phyloP scores from a whole-genome alignment of 1,139 yeast species.

The Candida pseudocylindracea region DNA sequence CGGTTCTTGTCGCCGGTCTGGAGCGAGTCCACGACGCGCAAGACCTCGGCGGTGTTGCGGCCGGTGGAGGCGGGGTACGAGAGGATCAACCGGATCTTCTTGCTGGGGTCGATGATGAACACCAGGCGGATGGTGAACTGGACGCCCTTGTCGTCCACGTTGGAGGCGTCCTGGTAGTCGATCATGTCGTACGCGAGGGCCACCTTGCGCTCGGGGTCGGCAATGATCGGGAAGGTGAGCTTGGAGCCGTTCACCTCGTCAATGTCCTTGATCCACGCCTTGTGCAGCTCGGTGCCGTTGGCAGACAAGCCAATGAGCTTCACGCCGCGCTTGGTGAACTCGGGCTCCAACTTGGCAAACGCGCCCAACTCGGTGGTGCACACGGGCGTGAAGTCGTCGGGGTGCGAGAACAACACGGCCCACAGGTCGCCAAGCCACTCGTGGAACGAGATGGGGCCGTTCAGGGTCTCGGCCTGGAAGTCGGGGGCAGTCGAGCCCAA shows the following conservation, averaged over 20 bases:
- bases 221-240: constrained; percentile 57
- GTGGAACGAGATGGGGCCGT: constrained; percentile 57
- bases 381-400: constrained; percentile 77
- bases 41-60: constrained; percentile 72
- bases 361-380: constrained; percentile 86
- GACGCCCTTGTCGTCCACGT: constrained; percentile 33
- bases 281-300: constrained; percentile 46
- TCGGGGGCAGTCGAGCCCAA: constrained; percentile 66
- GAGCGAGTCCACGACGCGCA: constrained; percentile 61
- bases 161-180: constrained; percentile 41
- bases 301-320: constrained; percentile 26
- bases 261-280: constrained; percentile 67
- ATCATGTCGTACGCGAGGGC: constrained; percentile 60
- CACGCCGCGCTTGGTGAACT: constrained; percentile 53
- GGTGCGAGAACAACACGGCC: constrained; percentile 70
- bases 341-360: constrained; percentile 64
- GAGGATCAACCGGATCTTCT: constrained; percentile 49
- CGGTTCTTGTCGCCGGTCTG: constrained; percentile 54
- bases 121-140: constrained; percentile 64
- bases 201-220: constrained; percentile 52
- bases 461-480: constrained; percentile 51
- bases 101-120: constrained; percentile 60
- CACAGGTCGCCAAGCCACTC: constrained; percentile 55
- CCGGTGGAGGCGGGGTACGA: constrained; percentile 77
- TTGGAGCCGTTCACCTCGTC: constrained; percentile 51